Conservation (phyloP, 495 filamentous ascomycete species). For the Trichoderma parareesei region DNA sequence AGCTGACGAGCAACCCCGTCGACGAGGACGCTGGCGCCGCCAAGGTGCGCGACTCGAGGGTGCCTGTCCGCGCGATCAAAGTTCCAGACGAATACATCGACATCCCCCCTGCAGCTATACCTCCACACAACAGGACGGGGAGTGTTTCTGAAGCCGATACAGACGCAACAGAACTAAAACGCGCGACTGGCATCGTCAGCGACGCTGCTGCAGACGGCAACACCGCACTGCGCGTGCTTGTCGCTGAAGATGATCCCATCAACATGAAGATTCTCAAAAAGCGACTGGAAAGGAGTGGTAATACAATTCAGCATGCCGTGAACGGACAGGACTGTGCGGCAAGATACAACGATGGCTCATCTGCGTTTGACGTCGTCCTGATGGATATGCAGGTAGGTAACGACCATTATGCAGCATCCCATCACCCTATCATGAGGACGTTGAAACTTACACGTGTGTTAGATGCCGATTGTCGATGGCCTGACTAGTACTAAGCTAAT, state of each 20-base stretch:
- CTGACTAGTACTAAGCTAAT: slow-evolving; percentile 78
- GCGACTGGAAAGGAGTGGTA: slow-evolving; percentile 70
- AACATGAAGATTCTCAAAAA: slow-evolving; percentile 86
- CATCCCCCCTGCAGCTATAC: slow-evolving; percentile 15
- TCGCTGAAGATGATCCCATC: slow-evolving; percentile 90
- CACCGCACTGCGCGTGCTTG: slow-evolving; percentile 54
- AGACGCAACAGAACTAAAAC: slow-evolving; percentile 11
- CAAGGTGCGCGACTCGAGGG: slow-evolving; percentile 25
- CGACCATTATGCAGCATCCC: too few species aligned
- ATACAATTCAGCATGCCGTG: slow-evolving; percentile 61
- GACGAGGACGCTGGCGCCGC: background rate
- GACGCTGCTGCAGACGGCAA: slow-evolving; percentile 5
- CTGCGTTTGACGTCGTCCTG: slow-evolving; percentile 70
- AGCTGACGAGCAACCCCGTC: background rate
- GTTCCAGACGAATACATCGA: slow-evolving; percentile 30
- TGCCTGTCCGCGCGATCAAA: slow-evolving; percentile 33
- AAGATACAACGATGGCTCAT: slow-evolving; percentile 51
- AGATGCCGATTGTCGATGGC: slow-evolving; percentile 95
- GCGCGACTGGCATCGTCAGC: background rate
- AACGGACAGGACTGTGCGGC: slow-evolving; percentile 85
- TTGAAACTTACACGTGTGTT: background rate
- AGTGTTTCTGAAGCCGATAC: slow-evolving; percentile 25
- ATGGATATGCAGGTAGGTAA: slow-evolving; percentile 87
- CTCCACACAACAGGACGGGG: background rate
- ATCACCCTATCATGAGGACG: background rate